Evolutionary conservation across 352 stramenopile species (phyloP).

Genomic region (Phytopythium oedochilum): DNA sequence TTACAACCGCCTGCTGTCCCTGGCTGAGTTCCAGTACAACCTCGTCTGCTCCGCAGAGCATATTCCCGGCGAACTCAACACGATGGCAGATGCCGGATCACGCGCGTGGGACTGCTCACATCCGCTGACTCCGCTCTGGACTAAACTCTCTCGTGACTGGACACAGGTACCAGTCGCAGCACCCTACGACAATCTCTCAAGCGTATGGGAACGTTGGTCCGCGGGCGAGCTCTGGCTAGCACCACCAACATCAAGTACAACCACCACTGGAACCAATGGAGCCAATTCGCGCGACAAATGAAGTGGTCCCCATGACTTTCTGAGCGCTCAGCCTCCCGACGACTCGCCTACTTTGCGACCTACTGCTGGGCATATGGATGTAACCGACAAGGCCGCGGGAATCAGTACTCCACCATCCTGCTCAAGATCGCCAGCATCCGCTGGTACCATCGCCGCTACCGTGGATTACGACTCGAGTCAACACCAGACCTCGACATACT

Average conservation of each 20-base stretch:
- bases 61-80: conserved; percentile 12
- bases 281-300: conserved; percentile 6
- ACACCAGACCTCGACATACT: too few relatives aligned
- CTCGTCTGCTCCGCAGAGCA: conserved; percentile 11
- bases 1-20: conserved; percentile 11
- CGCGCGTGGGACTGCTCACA: conserved; percentile 4
- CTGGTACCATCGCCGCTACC: too few relatives aligned
- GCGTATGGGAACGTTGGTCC: conserved; percentile 9
- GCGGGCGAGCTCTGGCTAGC: conserved; percentile 1
- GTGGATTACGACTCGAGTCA: too few relatives aligned
- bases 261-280: conserved; percentile 10
- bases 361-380: background rate
- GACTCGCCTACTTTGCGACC: background rate
- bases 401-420: background rate
- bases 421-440: conserved; percentile 1
- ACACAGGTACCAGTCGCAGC: conserved; percentile 5
- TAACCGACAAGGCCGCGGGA: background rate
- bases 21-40: conserved; percentile 12
- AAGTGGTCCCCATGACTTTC: conserved; percentile 7
- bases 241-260: conserved; percentile 13
- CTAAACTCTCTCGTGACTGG: conserved; percentile 14
- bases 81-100: conserved; percentile 9
- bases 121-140: conserved; percentile 3
- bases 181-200: conserved; percentile 17
- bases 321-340: background rate